Conservation (phyloP, 2,329 filamentous ascomycete genomes). For the Akanthomyces dipterigenus region DNA sequence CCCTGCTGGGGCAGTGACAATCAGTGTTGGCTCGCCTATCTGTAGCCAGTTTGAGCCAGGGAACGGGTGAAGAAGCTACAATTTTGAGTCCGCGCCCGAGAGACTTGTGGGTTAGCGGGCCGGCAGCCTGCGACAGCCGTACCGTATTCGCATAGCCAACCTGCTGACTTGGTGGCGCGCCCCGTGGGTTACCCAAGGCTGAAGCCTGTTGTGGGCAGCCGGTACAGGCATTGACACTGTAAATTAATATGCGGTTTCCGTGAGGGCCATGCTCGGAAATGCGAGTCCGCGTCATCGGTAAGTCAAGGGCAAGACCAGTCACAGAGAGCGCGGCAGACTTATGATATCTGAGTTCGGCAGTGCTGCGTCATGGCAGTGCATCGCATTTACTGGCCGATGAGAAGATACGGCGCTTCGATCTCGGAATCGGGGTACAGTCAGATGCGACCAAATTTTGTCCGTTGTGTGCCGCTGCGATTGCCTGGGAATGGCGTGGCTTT, state of each 20-base stretch:
- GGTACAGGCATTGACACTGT: neutral
- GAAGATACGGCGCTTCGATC: neutral
- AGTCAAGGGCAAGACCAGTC: neutral
- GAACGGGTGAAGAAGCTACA: neutral
- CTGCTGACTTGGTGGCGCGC: neutral
- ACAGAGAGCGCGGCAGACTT: neutral
- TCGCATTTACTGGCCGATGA: neutral
- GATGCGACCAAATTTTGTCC: neutral
- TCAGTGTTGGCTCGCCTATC: neutral
- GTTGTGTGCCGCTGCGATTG: neutral
- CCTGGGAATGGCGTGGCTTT: neutral
- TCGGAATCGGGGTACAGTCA: slow-evolving; percentile 11
- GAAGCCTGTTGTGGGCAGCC: neutral
- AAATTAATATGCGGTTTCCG: neutral
- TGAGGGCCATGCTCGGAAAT: neutral
- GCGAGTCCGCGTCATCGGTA: neutral
- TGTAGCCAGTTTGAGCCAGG: neutral
- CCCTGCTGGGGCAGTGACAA: too few relatives aligned
- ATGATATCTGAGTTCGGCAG: neutral
- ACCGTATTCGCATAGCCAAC: neutral
- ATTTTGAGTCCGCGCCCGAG: slow-evolving; percentile 3
- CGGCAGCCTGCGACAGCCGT: neutral
- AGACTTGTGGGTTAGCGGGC: neutral
- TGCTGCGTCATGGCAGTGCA: neutral
- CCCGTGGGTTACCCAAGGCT: neutral